These are phyloP conservation scores for Tranzscheliella williamsii DNA, from an alignment of 1,284 basidiomycete species.

Conservation along the genomic window DNA sequence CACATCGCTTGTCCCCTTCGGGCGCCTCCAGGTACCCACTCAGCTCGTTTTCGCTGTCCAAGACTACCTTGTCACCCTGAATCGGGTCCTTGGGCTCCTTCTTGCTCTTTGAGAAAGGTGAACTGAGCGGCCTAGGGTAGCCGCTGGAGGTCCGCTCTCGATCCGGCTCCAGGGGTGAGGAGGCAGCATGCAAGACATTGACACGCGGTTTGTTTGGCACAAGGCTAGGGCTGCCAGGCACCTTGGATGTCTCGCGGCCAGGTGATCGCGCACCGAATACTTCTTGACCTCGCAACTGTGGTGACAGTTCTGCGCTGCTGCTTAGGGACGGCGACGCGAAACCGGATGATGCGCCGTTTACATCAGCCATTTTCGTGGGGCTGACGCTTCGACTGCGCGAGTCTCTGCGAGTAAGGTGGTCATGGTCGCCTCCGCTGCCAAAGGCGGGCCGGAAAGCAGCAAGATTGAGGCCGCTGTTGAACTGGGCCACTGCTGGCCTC, in stretches of 20 bases:
- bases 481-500: conserved; percentile 43
- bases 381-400: conserved; percentile 44
- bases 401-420: conserved; percentile 10
- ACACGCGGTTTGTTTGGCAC: background rate
- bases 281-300: background rate
- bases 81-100: background rate
- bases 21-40: conserved; percentile 5
- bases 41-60: background rate
- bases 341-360: background rate
- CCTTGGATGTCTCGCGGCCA: conserved; percentile 1
- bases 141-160: conserved; percentile 10
- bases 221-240: conserved; percentile 15
- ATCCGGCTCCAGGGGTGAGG: background rate
- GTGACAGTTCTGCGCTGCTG: no score
- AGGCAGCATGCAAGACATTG: background rate
- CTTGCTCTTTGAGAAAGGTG: conserved; percentile 1
- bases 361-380: conserved; percentile 20
- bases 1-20: conserved; percentile 13
- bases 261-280: no score
- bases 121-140: conserved; percentile 22
- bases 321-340: background rate
- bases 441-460: conserved; percentile 36
- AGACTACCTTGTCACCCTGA: conserved; percentile 4
- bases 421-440: background rate
- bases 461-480: conserved; percentile 34